A percentile compares a stretch with the other conserved stretches of the same genome.
Evolutionary conservation across 1,284 basidiomycete species (phyloP).

Genomic region (Heliocybe sulcata): DNA sequence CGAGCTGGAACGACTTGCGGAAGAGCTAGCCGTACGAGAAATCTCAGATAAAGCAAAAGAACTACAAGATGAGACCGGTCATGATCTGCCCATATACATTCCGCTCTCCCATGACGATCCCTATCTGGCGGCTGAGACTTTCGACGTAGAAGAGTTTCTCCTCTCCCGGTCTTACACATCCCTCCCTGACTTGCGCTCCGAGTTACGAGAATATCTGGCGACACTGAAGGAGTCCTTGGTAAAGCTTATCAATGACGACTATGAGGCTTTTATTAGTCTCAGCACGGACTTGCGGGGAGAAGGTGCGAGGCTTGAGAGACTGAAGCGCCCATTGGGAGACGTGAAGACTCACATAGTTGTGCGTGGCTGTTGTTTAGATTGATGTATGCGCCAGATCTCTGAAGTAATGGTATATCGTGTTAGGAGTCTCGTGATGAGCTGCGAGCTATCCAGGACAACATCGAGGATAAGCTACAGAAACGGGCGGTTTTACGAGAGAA

Average conservation of each 20-base stretch:
- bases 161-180: constrained; percentile 83
- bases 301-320: constrained; percentile 58
- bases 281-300: constrained; percentile 87
- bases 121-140: constrained; percentile 59
- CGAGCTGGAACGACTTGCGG: constrained; percentile 63
- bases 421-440: constrained; percentile 61
- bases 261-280: constrained; percentile 94
- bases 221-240: constrained; percentile 89
- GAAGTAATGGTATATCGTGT: not conserved
- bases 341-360: constrained; percentile 70
- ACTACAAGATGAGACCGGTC: constrained; percentile 11
- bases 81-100: constrained; percentile 65
- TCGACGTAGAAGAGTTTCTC: constrained; percentile 85
- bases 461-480: constrained; percentile 71
- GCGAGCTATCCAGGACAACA: constrained; percentile 61
- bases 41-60: constrained; percentile 14
- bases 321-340: constrained; percentile 58
- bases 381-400: not conserved
- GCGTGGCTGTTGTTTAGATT: constrained; percentile 20
- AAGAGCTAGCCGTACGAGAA: constrained; percentile 62
- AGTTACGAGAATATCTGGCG: constrained; percentile 81
- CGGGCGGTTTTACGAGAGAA: constrained; percentile 74
- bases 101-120: constrained; percentile 79
- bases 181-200: constrained; percentile 79
- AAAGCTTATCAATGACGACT: constrained; percentile 94